Percentiles rank a stretch among this genome's conserved stretches.
These are phyloP conservation scores for Russula olivacea DNA, from an alignment of 768 basidiomycete species.

Conservation along the genomic window DNA sequence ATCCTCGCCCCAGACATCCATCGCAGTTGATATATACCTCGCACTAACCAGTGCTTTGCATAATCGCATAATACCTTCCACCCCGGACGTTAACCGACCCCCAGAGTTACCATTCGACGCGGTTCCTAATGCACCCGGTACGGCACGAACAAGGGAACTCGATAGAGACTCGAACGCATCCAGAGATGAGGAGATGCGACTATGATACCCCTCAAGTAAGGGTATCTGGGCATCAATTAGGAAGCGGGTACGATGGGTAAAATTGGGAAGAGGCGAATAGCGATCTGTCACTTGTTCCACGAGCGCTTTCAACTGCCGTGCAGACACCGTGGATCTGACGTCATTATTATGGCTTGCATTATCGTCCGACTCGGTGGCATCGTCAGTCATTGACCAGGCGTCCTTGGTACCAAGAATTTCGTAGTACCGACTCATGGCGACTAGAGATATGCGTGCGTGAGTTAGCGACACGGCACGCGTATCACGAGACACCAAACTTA, in stretches of 20 bases:
- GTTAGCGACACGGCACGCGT: neutral
- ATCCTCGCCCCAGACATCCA: slow-evolving; percentile 87
- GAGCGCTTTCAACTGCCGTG: slow-evolving; percentile 75
- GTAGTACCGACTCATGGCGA: slow-evolving; percentile 82
- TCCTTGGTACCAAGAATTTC: slow-evolving; percentile 74
- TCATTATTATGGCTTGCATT: slow-evolving; percentile 28
- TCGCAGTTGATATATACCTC: slow-evolving; percentile 58
- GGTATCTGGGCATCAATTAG: slow-evolving; percentile 82
- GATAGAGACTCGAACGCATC: slow-evolving; percentile 94
- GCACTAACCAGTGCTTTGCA: slow-evolving; percentile 85
- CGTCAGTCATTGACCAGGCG: slow-evolving; percentile 81
- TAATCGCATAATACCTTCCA: slow-evolving; percentile 75
- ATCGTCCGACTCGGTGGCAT: slow-evolving; percentile 39
- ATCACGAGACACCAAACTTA: slow-evolving; percentile 36
- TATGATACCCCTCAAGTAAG: slow-evolving; percentile 67
- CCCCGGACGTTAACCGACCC: slow-evolving; percentile 67
- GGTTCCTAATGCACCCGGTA: slow-evolving; percentile 82
- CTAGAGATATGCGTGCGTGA: slow-evolving; percentile 37
- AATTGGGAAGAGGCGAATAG: slow-evolving; percentile 79
- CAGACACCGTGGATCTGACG: slow-evolving; percentile 72
- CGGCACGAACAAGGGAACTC: slow-evolving; percentile 79
- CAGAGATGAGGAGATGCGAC: slow-evolving; percentile 73
- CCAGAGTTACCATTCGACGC: slow-evolving; percentile 37
- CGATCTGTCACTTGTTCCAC: slow-evolving; percentile 94
- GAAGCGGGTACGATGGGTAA: slow-evolving; percentile 75